Evolutionary conservation across 345 rosid species (phyloP).

Genomic region (Citrus inodora): DNA sequence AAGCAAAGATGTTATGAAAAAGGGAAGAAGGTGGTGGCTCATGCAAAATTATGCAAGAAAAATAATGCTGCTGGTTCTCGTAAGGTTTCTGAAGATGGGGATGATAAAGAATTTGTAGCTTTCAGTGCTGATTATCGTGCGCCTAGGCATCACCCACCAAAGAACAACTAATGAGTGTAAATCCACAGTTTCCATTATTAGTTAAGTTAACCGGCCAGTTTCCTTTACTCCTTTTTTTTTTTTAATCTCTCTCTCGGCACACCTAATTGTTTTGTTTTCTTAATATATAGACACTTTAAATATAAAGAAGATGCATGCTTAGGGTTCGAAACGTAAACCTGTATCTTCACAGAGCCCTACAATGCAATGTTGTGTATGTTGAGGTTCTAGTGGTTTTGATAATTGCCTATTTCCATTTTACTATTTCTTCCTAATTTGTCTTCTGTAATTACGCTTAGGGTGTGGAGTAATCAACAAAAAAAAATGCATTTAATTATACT

Average conservation of each 20-base stretch:
- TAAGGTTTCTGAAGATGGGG: constrained; percentile 19
- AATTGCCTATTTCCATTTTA: no score
- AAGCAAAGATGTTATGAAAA: background rate
- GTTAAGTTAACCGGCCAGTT: background rate
- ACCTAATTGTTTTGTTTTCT: background rate
- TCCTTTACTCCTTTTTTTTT: background rate
- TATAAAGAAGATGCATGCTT: no score
- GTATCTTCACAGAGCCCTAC: background rate
- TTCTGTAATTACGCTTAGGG: background rate
- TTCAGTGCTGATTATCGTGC: constrained; percentile 66
- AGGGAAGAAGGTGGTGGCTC: background rate
- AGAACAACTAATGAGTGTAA: constrained; percentile 45
- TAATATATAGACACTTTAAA: background rate
- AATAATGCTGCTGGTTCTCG: background rate
- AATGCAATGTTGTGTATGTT: background rate
- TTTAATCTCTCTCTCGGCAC: background rate
- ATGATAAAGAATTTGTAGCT: constrained; percentile 51
- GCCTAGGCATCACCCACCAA: constrained; percentile 82
- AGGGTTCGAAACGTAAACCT: background rate
- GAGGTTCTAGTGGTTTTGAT: background rate
- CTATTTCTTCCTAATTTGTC: no score
- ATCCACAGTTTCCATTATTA: background rate
- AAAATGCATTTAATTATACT: no score
- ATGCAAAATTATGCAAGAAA: constrained; percentile 5
- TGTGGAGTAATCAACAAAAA: no score